phyloP scores from a whole-genome alignment of 129 eudicot species.

The Lonicera japonica region DNA sequence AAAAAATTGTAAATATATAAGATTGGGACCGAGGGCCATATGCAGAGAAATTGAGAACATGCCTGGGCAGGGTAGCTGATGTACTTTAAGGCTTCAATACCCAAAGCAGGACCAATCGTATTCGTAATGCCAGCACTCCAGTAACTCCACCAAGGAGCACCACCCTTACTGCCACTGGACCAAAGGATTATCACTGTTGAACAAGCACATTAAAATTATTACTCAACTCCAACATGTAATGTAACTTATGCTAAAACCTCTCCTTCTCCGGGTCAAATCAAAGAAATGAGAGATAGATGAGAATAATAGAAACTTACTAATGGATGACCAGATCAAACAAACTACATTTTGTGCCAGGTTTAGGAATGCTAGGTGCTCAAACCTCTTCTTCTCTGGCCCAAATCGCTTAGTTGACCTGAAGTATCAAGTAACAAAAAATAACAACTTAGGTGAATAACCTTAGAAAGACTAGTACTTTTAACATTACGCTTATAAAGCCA shows the following conservation, averaged over 20 bases:
- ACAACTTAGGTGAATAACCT: too few relatives aligned
- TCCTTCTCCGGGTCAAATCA: conserved; percentile 18
- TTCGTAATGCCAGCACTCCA: conserved; percentile 99
- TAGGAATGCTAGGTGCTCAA: conserved; percentile 86
- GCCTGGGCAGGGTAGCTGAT: conserved; percentile 99
- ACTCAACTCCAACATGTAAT: conserved; percentile 41
- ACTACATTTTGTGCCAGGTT: conserved; percentile 88
- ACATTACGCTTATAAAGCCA: too few relatives aligned
- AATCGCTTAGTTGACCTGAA: conserved; percentile 86
- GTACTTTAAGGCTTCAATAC: conserved; percentile 90
- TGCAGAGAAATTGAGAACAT: background rate
- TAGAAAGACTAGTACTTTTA: too few relatives aligned
- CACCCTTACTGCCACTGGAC: conserved; percentile 59
- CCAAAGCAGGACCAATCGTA: conserved; percentile 98
- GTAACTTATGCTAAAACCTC: conserved; percentile 51
- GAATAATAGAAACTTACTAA: conserved; percentile 46
- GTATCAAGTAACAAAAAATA: conserved; percentile 15
- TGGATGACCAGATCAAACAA: conserved; percentile 86
- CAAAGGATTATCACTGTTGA: conserved; percentile 74
- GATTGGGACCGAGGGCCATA: background rate
- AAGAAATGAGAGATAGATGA: background rate
- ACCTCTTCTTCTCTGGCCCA: conserved; percentile 85
- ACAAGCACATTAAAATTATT: conserved; percentile 11
- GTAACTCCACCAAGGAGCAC: conserved; percentile 98
- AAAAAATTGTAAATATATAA: background rate